phyloP scores from a whole-genome alignment of 169 alveolate genomes.

The Plasmodium coatneyi region DNA sequence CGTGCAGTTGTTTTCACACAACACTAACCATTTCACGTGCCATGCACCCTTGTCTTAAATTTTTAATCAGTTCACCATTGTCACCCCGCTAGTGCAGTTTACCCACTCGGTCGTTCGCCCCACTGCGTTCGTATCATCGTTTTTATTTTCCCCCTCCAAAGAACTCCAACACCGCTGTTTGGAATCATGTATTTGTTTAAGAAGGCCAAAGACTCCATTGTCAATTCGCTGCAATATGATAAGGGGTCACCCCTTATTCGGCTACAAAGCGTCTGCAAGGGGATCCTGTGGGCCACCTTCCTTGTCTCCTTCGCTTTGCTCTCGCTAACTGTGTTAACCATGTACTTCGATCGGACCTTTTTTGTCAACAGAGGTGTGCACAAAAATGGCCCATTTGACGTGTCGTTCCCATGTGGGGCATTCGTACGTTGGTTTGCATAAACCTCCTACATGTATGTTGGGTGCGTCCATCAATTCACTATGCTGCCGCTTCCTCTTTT shows the following conservation, averaged over 20 bases:
- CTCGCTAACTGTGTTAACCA: neutral
- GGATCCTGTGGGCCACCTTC: conserved; percentile 29
- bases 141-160: neutral
- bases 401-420: neutral
- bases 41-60: neutral
- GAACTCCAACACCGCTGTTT: neutral
- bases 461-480: neutral
- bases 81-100: neutral
- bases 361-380: conserved; percentile 22
- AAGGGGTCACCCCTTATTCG: conserved; percentile 32
- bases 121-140: neutral
- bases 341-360: conserved; percentile 1
- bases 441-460: neutral
- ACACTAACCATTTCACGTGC: neutral
- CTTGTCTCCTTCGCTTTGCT: neutral
- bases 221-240: conserved; percentile 38
- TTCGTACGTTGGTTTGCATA: neutral
- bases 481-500: neutral
- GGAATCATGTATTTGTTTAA: conserved; percentile 54
- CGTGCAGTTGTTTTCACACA: neutral
- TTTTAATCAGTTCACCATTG: neutral
- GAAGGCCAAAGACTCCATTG: conserved; percentile 62
- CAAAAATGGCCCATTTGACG: neutral
- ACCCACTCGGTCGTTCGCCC: neutral
- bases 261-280: conserved; percentile 17